Evolutionary conservation across 495 filamentous ascomycete species (phyloP).

Genomic region (Penicillium steckii): DNA sequence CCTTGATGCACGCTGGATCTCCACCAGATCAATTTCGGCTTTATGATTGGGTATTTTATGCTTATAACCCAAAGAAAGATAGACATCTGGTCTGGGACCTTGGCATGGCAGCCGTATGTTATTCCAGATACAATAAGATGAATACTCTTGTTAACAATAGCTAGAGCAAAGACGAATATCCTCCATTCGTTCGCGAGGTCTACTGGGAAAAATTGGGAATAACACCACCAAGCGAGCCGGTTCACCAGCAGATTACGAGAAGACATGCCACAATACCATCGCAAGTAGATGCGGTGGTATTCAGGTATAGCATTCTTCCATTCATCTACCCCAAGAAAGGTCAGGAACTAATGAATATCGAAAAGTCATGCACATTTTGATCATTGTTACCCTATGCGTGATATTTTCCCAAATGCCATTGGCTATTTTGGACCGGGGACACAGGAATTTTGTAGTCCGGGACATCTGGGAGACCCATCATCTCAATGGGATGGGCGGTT

Average conservation of each 20-base stretch:
- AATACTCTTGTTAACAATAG: background rate
- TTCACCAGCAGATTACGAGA: background rate
- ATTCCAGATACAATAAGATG: background rate
- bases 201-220: background rate
- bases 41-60: constrained; percentile 4
- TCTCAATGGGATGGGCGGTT: constrained; percentile 4
- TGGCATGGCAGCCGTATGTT: background rate
- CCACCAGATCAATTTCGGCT: background rate
- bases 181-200: background rate
- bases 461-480: background rate
- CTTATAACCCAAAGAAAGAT: background rate
- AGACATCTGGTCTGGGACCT: background rate
- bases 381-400: background rate
- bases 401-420: background rate
- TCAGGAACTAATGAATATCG: background rate
- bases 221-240: background rate
- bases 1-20: background rate
- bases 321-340: background rate
- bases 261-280: background rate
- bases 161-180: background rate
- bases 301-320: background rate
- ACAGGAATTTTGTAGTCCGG: background rate
- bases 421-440: background rate
- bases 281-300: background rate
- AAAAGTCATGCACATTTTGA: constrained; percentile 1